Base-by-base conservation (phyloP, 164 flowering plant species). In the Stephania yunnanensis region DNA sequence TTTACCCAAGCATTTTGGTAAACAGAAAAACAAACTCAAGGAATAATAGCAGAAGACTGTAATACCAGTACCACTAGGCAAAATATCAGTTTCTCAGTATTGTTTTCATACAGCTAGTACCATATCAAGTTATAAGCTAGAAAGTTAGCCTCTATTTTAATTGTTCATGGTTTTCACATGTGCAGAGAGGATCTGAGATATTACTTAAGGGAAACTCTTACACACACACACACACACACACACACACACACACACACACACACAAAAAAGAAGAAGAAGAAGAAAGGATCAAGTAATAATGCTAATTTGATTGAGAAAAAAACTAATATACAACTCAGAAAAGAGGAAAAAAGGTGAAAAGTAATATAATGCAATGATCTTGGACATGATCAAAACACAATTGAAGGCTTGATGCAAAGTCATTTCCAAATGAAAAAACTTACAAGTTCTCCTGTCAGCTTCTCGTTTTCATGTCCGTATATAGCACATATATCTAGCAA, bases 401-500 rank as follows among this genome's bases (percentile, higher is more conserved):
- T 13, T 71, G 9, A 70, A 78, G 20, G 46, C 46, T 68, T 67
- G 36, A 46, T 58, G 58, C 46, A 53, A 75, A 20, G 48, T 73
- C 44, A 8, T 61, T 63, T 42, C 50, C 46, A 7, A 30, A 71
- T 53, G 63, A 68, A 66, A 53, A 71, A 55, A 69, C 87, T 82
- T 85, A 96, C 99, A 88, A 96, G 73, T 53, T 67, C 74, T 80
- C 77, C 83, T 50, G 97, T 88, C 78, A 96, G 77, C 73, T 91
- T 93, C 83, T 87, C 89, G 85, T 96, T 96, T 75, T 91, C 97
- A 82, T 83, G 93, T 74, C 93, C 93, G 85, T 90, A 96, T 71
- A 94, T 85, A 64, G 98, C 99, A 87, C 99, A 96, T 74, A 90
- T 86, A 82, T 96, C 99, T 75, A 96, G 83, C 86, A 96, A 78